A percentile compares a stretch with the other conserved stretches of the same genome.
Conservation (phyloP, 352 stramenopile species). For the Pythium guiyangense region DNA sequence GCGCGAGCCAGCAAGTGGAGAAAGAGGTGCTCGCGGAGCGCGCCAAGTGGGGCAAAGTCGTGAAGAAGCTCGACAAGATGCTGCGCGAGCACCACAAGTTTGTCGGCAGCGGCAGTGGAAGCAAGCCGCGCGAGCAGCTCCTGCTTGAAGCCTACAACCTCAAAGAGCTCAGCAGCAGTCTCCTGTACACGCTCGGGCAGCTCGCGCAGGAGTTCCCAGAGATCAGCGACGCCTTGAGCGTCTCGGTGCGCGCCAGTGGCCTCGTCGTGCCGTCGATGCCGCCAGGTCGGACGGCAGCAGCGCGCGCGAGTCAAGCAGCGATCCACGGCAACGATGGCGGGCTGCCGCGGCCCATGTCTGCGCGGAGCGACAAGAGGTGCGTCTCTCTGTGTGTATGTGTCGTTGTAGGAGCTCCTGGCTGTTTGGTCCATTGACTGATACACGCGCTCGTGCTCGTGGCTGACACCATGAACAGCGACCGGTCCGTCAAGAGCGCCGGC, state of each 20-base stretch:
- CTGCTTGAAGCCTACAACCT: constrained; percentile 70
- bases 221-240: constrained; percentile 79
- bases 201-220: constrained; percentile 93
- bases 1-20: constrained; percentile 55
- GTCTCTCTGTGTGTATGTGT: neutral
- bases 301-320: constrained; percentile 27
- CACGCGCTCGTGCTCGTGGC: neutral
- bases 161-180: constrained; percentile 79
- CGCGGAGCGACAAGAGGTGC: constrained; percentile 58
- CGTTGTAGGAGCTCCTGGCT: neutral
- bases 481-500: constrained; percentile 39
- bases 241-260: constrained; percentile 62
- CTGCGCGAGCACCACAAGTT: constrained; percentile 55
- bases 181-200: constrained; percentile 91
- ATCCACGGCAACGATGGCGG: constrained; percentile 16
- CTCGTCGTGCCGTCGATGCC: constrained; percentile 77
- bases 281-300: constrained; percentile 52
- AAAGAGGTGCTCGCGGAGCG: constrained; percentile 66
- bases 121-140: constrained; percentile 73
- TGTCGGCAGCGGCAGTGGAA: constrained; percentile 10
- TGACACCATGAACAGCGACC: constrained; percentile 19
- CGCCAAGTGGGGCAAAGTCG: constrained; percentile 61
- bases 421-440: neutral
- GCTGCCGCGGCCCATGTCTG: constrained; percentile 50
- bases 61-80: constrained; percentile 68